Base-by-base conservation (phyloP, 192 early-diverging fungal species). In the Entomortierella beljakovae region DNA sequence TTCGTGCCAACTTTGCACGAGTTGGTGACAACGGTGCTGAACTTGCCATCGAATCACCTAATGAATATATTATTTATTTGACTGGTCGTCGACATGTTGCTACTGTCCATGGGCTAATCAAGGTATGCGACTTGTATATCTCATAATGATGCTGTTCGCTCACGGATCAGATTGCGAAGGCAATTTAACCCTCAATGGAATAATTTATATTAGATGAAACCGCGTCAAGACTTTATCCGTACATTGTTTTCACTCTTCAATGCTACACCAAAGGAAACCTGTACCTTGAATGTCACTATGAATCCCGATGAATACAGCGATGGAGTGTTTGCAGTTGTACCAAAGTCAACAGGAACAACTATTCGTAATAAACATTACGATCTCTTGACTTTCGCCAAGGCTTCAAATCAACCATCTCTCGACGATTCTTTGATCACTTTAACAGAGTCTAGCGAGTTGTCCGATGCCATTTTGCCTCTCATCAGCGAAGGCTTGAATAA, bases 251-350 rank as follows among this genome's bases (percentile, higher is more conserved):
- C 61, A 35, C 31, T 70, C 43, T 70, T 79, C 9, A 64, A 61
- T 11, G 37, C 54, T 0, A 54, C 75, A 8, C 49, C 57, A 0
- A 61, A 50, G 32, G 75, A 79, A 22, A 79, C 67, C 20, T 79
- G 75, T 62, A 79, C 75, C 11, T 37, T 79, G 32, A 79, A 79
- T 32, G 75, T 79, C 6, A 79, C 75, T 42, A 79, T 79, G 75
- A 64, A 79, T 42, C 67, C 75, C 0, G 51, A 57, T 42, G 75
- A 79, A 57, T 79, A 79, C 29, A 69, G 66, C 32, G 68, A 79
- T 25, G 75, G 75, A 32, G 75, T 79, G 1, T 79, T 79, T 65
- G 67, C 67, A 9, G 29, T 79, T n/a, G 75, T 79, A n/a, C 75
- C 75, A 35, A 79, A 79, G 49, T 3, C 60, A 3, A 48, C 61